phyloP scores from a whole-genome alignment of 2,329 filamentous ascomycete species.

The Diaporthe sp. region DNA sequence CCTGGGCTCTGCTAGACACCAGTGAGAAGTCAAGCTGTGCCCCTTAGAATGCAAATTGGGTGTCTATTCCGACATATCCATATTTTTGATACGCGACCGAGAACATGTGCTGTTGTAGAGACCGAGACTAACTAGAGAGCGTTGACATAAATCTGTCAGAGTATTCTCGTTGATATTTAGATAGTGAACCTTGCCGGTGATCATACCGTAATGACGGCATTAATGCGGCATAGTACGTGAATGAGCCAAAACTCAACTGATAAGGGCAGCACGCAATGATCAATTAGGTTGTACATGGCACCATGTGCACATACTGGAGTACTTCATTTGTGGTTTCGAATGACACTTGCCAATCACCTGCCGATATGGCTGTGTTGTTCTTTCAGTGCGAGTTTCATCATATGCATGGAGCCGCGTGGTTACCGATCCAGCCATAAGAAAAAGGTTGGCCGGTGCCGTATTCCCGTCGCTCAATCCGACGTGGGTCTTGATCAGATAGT shows the following conservation, averaged over 20 bases:
- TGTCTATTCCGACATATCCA: no score
- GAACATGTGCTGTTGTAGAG: no score
- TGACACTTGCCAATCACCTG: background rate
- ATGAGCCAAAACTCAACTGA: background rate
- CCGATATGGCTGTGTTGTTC: background rate
- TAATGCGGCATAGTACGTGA: background rate
- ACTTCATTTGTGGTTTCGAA: background rate
- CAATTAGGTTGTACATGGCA: background rate
- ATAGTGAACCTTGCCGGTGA: background rate
- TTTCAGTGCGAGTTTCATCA: background rate
- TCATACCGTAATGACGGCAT: constrained; percentile 3
- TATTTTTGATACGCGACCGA: no score
- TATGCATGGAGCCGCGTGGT: background rate
- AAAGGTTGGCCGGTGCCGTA: background rate
- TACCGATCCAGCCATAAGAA: background rate
- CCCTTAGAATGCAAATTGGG: background rate
- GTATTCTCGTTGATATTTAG: background rate
- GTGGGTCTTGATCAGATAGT: background rate
- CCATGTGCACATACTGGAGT: background rate
- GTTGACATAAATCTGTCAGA: no score
- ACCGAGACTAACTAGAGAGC: no score
- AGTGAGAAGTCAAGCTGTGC: no score
- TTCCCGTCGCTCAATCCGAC: background rate
- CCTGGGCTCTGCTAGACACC: background rate
- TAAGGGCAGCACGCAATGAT: background rate